Percentiles rank a stretch among this genome's conserved stretches.
These are phyloP conservation scores for Botrytis paeoniae DNA, from an alignment of 2,329 filamentous ascomycete species.

Conservation along the genomic window DNA sequence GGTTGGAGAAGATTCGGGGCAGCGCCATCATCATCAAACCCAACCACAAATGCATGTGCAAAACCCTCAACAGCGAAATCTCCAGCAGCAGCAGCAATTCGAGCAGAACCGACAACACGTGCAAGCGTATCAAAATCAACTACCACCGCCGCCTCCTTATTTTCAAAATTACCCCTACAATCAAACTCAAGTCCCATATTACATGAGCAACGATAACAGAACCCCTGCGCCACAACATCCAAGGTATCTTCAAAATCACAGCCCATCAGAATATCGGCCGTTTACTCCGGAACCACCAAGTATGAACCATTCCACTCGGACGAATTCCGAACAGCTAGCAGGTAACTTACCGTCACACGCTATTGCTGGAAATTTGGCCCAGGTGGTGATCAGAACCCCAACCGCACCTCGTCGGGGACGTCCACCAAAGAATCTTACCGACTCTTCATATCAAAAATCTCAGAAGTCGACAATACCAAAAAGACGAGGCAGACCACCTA, in stretches of 20 bases:
- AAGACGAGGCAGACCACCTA: slow-evolving; percentile 13
- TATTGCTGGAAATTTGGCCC: background rate
- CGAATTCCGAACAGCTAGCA: background rate
- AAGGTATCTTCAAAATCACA: background rate
- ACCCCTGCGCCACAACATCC: background rate
- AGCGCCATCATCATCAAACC: background rate
- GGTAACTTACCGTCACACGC: background rate
- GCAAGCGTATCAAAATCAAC: background rate
- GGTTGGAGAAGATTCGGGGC: background rate
- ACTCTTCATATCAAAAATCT: background rate
- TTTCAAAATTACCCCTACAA: background rate
- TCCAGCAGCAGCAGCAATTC: background rate
- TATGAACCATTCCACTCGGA: background rate
- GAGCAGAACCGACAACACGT: slow-evolving; percentile 1
- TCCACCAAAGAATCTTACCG: slow-evolving; percentile 8
- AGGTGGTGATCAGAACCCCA: background rate
- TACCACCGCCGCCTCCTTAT: background rate
- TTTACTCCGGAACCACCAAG: background rate
- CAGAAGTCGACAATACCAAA: background rate
- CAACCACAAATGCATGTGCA: background rate
- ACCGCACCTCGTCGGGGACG: slow-evolving; percentile 5
- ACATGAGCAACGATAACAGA: background rate
- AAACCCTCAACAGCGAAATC: background rate
- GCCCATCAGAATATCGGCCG: background rate
- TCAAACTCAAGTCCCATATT: background rate